Base-by-base conservation (phyloP, 495 filamentous ascomycete species). In the Cairneyella variabilis region DNA sequence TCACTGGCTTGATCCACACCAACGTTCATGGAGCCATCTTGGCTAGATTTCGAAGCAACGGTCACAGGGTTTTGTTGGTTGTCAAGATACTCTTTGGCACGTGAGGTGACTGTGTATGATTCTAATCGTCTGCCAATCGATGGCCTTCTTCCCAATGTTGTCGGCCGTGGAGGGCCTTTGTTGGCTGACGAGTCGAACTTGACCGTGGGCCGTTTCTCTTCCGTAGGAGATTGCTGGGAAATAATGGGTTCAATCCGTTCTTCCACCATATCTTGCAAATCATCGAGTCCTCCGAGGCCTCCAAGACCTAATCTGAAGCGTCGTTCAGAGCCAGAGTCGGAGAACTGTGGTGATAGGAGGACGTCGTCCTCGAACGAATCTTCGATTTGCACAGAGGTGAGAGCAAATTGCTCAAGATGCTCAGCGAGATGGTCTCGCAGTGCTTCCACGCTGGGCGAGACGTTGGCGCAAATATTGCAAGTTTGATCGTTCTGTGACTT, bases 331-430 rank as follows among this genome's bases (percentile, higher is more conserved):
- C n/a, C n/a, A 27, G 30, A 20, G 16, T 30, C n/a, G n/a, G 30
- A 34, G 7, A 7, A 7, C 30, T 34, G 7, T 7, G 30, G 30
- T 14, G 30, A 7, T 7, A 34, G 30, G 14, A 7, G 7, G 7
- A 7, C 30, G 14, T 42, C 25, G 7, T 25, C n/a, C 7, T 46
- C 32, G 4, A 16, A 36, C n/a, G 17, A 3, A 17, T 21, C 17
- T 16, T 37, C 32, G 8, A 22, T 22, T 8, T 22, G 36, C 14
- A 51, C 26, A 36, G 58, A 45, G 34, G 21, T 44, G 16, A 64
- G 53, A 12, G 62, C 56, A 22, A 62, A 56, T 10, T 49, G 48
- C 32, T 64, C 62, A 0, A 64, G 38, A 25, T 64, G 60, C n/a
- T 45, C 18, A 1, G 47, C 59, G 2, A 60, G 3, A 42, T 64